Base-by-base conservation (phyloP, 306 rosid species). In the Acacia confusa region DNA sequence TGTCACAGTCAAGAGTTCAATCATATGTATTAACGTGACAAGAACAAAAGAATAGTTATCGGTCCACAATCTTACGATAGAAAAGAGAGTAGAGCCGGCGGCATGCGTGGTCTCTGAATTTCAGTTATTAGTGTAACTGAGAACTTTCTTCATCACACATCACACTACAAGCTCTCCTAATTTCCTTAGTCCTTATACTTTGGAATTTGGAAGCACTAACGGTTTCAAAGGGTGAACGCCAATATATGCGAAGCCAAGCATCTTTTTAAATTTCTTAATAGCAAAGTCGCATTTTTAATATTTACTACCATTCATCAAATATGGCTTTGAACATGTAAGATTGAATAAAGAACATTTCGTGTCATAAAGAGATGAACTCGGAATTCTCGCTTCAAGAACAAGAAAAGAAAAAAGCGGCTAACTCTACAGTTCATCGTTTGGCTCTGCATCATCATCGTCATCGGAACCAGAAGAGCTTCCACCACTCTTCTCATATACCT, bases 401-500 rank as follows among this genome's bases (percentile, higher is more conserved):
- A 14, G 17, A 9, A 19, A 48, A 30, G 1, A 53, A 53, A 55
- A 13, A 72, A 14, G n/a, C 16, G 36, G 22, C 47, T 4, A 11
- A 53, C 8, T 77, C 85, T 58, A 58, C 65, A 89, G 63, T 73
- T 87, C 90, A 81, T 86, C 86, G 69, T 70, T 70, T 47, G 83
- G 72, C 78, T 85, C 88, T 10, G 1, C 27, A 9, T 85, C 90
- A 43, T 53, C 61, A 6, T 83, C 90, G 36, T 83, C 90, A 47
- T 83, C 83, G 12, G 82, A 67, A 24, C 6, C 55, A 57, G 77
- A 28, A 20, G 86, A 74, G 41, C 83, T 76, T 74, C 77, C 92
- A 50, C 88, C 88, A 74, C 78, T 84, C 70, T 70, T 87, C 69
- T 87, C 83, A 22, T 85, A 83, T 3, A 85, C 81, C 67, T 81